Evolutionary conservation across 805 yeast genomes (phyloP), one percentile per base, ranked within the genome.

Genomic region (Diddensiella santjacobensis): DNA sequence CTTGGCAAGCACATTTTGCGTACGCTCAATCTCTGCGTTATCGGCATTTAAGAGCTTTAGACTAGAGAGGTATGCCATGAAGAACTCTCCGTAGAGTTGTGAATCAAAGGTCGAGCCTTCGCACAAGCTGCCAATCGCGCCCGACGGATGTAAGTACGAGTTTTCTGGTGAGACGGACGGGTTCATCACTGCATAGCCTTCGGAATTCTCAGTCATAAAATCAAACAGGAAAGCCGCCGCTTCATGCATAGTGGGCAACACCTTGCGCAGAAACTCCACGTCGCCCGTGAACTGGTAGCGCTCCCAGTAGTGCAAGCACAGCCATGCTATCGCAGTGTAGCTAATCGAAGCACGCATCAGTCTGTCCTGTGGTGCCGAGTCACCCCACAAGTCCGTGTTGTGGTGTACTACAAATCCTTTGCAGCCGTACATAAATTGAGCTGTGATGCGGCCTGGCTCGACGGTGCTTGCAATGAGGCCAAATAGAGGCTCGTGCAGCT

Each of bases 111-210:
- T 40, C 10, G 20, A 10, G 30, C 43, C 43, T 26, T 40, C 43
- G 15, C 43, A 23, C 8, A 40, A 6, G 5, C 17, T 40, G 6
- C 43, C 43, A 23, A 22, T 17, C 10, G 22, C 17, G 10, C 43
- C 43, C 10, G 23, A 11, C 10, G 23, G 33, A 23, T 11, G 43
- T n/a, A 30, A 24, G 29, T 44, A 47, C n/a, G 45, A 40, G 40
- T 47, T 47, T 35, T 47, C 50, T 3, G 50, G 50, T 3, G 50
- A 47, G 2, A 42, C 31, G 3, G 50, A 41, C 8, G 50, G 50
- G 8, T 37, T 35, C 4, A 38, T 42, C 3, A 47, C 50, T 17
- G 37, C 29, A 31, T 42, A 42, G 3, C 46, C 45, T 2, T 30
- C 15, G 11, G 20, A 13, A 24, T 35, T 19, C 42, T 10, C 29